Percentiles rank a stretch among this genome's conserved stretches.
Conservation (phyloP, 345 rosid genomes). For the Syzygium aqueum region DNA sequence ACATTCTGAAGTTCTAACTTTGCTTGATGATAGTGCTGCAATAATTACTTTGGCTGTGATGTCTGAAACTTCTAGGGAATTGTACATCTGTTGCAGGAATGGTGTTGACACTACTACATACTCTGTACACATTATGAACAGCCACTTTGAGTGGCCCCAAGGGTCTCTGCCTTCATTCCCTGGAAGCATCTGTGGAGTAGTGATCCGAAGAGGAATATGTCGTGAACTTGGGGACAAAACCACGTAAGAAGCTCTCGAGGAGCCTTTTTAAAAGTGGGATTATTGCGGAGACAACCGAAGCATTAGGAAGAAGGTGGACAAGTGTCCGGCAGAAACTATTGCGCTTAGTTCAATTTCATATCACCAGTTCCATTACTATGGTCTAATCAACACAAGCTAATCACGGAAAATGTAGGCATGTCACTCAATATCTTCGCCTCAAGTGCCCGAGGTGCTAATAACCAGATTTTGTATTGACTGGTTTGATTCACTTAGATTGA, state of each 20-base stretch:
- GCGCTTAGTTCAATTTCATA: not conserved
- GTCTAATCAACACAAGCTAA: not conserved
- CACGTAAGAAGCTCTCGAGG: not conserved
- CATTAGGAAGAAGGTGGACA: not conserved
- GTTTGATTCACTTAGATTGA: not conserved
- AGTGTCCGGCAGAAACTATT: not conserved
- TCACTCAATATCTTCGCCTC: not conserved
- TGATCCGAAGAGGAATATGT: slow-evolving; percentile 12
- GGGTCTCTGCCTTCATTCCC: not conserved
- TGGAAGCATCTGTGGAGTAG: not conserved
- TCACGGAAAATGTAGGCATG: not conserved
- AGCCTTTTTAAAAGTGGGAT: not conserved
- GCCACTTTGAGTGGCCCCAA: not conserved
- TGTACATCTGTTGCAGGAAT: not conserved
- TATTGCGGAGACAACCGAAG: not conserved
- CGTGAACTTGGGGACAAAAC: slow-evolving; percentile 17
- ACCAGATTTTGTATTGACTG: not conserved
- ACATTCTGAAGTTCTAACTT: not conserved
- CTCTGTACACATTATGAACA: not conserved
- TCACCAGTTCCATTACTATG: not conserved
- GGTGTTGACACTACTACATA: not conserved
- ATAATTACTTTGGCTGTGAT: not conserved
- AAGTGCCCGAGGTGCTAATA: not conserved
- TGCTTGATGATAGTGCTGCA: not conserved
- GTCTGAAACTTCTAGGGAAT: not conserved